A percentile compares a stretch with the other conserved stretches of the same genome.
These are phyloP conservation scores for Ophiosphaerella korrae DNA, from an alignment of 2,329 filamentous ascomycete genomes.

Conservation along the genomic window DNA sequence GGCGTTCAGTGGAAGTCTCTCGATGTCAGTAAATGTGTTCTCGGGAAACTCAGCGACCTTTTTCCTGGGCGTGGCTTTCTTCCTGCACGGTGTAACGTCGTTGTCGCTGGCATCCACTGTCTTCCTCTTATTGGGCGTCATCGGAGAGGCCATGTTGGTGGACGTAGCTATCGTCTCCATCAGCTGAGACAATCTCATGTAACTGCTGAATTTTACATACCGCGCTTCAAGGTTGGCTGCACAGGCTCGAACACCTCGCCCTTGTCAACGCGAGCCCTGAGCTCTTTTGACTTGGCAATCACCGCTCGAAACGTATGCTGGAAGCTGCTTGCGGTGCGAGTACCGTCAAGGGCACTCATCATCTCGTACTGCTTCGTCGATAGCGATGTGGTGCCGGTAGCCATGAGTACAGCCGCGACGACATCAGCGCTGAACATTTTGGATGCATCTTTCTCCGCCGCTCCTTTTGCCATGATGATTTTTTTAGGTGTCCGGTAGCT, in stretches of 20 bases:
- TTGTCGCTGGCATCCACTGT: background rate
- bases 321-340: slow-evolving; percentile 26
- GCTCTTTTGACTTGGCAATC: slow-evolving; percentile 30
- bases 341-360: slow-evolving; percentile 36
- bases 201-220: slow-evolving; percentile 14
- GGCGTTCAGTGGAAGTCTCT: slow-evolving; percentile 13
- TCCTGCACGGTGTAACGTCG: slow-evolving; percentile 22
- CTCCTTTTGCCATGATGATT: slow-evolving; percentile 22
- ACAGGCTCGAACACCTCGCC: slow-evolving; percentile 34
- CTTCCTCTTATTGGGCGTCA: slow-evolving; percentile 28
- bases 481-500: background rate
- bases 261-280: slow-evolving; percentile 29
- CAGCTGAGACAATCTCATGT: background rate
- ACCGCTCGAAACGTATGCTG: slow-evolving; percentile 36
- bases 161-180: slow-evolving; percentile 8
- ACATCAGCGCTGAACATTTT: slow-evolving; percentile 28
- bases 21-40: background rate
- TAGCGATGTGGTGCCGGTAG: slow-evolving; percentile 24
- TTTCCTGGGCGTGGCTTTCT: slow-evolving; percentile 4
- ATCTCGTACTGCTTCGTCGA: slow-evolving; percentile 28
- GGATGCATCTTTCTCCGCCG: background rate
- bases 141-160: slow-evolving; percentile 14
- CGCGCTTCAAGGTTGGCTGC: slow-evolving; percentile 25
- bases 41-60: background rate
- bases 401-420: slow-evolving; percentile 32